phyloP scores from a whole-genome alignment of 176 grass and related monocot genomes.

The Hsuehochloa calcarea region DNA sequence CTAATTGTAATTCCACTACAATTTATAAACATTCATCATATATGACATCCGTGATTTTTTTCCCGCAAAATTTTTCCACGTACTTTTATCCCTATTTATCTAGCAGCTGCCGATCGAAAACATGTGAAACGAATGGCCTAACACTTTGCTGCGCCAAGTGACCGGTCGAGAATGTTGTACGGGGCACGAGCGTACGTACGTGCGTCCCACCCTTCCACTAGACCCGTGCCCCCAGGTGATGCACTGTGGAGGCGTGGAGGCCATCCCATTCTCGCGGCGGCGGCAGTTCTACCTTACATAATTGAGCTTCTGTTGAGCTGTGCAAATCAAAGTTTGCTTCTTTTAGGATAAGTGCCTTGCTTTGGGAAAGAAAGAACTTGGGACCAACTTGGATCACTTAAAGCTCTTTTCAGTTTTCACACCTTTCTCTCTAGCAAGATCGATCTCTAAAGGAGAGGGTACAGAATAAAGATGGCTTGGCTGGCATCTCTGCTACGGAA shows the following conservation, averaged over 20 bases:
- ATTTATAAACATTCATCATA: too few relatives aligned
- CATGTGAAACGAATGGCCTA: not conserved
- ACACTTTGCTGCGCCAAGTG: not conserved
- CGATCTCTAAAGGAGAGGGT: not conserved
- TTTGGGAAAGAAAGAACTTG: conserved; percentile 10
- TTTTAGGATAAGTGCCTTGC: not conserved
- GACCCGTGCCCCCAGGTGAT: not conserved
- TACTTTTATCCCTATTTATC: too few relatives aligned
- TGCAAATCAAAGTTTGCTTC: not conserved
- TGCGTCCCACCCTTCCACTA: not conserved
- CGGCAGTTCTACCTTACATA: not conserved
- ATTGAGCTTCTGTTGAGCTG: conserved; percentile 13
- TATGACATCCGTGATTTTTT: too few relatives aligned
- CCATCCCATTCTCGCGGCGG: not conserved
- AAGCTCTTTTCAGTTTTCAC: not conserved
- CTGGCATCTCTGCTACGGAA: not conserved
- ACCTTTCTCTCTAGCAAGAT: not conserved
- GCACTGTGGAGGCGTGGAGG: not conserved
- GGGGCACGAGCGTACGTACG: not conserved
- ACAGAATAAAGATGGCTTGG: not conserved
- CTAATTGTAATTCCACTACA: too few relatives aligned
- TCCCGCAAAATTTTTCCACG: too few relatives aligned
- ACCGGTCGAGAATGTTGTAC: not conserved
- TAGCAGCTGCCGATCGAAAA: not conserved
- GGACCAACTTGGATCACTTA: conserved; percentile 7